Conservation (phyloP, 305 asterid genomes). For the Solanum chacoense region DNA sequence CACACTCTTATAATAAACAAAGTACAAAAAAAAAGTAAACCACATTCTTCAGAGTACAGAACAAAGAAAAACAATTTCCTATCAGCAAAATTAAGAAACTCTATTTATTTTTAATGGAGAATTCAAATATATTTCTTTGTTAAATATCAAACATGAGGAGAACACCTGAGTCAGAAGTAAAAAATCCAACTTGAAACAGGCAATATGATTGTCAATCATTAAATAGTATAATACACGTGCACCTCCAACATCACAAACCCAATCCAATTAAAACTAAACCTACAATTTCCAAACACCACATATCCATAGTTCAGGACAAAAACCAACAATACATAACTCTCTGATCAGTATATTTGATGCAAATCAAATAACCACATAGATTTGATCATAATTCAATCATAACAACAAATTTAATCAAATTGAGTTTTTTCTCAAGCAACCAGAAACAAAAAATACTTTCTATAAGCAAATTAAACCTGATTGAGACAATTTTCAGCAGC, state of each 20-base stretch:
- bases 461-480: constrained; percentile 39
- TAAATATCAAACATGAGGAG: background rate
- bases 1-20: background rate
- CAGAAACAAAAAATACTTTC: background rate
- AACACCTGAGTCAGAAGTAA: background rate
- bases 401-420: background rate
- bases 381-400: background rate
- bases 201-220: background rate
- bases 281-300: background rate
- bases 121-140: background rate
- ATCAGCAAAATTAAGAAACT: background rate
- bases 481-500: constrained; percentile 80
- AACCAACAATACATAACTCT: background rate
- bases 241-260: background rate
- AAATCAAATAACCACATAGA: background rate
- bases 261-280: background rate
- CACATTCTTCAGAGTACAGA: background rate
- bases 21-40: background rate
- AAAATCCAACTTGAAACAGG: background rate
- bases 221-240: background rate
- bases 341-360: background rate
- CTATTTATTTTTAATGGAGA: background rate
- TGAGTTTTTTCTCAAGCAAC: background rate
- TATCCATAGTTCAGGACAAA: background rate
- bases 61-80: background rate